Base-by-base conservation (phyloP, 2,329 filamentous ascomycete species). In the Stagonosporopsis rhizophila region DNA sequence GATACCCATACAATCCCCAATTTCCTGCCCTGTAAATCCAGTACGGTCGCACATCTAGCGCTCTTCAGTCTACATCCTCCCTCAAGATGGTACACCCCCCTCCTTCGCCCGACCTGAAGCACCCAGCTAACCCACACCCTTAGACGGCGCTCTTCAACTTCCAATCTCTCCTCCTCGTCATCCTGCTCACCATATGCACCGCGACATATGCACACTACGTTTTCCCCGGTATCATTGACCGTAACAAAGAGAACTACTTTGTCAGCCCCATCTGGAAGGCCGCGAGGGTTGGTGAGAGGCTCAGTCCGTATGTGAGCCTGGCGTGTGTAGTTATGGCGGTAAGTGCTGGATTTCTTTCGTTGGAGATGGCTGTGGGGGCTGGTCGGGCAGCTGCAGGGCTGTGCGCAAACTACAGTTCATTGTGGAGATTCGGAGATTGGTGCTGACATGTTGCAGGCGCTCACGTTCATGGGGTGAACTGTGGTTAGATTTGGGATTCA, bases 61-160 rank as follows among this genome's bases (percentile, higher is more conserved):
- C n/a, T n/a, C n/a, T n/a, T n/a, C n/a, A n/a, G n/a, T n/a, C n/a
- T n/a, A n/a, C n/a, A 48, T 14, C n/a, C 42, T 27, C 39, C 15
- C 30, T 28, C 40, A 58, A 45, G 27, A 66, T 68, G 65, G 64
- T 65, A 52, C 19, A n/a, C 6, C 45, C 2, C 22, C 6, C 28
- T 25, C 27, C 22, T 40, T 19, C 22, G n/a, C 34, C 23, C 14
- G 19, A 14, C 52, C n/a, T 28, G 22, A 54, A 46, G 42, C 37
- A 27, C 5, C 20, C 14, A 42, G 46, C 46, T 52, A 34, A 45
- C 44, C 28, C 32, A n/a, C 46, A 71, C 38, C 38, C 8, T 15
- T 27, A 97, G 95, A 90, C 95, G 57, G 95, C 95, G 52, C 89
- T 99, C 72, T 97, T 99, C 88, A 98, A 98, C 81, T 98, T 99